Evolutionary conservation across 75 land plant species (phyloP), one percentile per base, ranked within the genome.

Genomic region (Isoetes taiwanensis): DNA sequence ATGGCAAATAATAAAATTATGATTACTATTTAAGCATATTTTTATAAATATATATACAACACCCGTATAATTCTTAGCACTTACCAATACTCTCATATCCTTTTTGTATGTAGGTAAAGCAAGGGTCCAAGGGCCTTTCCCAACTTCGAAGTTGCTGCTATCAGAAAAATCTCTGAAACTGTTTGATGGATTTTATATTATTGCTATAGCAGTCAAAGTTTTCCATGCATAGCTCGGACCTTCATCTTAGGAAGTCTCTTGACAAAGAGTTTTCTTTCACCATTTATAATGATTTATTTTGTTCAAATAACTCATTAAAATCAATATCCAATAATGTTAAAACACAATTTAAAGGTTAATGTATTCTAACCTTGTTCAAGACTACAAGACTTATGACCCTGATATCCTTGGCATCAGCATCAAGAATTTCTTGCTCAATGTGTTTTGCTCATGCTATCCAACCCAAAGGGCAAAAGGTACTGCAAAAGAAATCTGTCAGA

Each of bases 321-420:
- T n/a, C n/a, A n/a, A n/a, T n/a, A n/a, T n/a, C n/a, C n/a, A n/a
- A n/a, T n/a, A n/a, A n/a, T n/a, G n/a, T n/a, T n/a, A n/a, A n/a
- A n/a, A n/a, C n/a, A n/a, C n/a, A n/a, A n/a, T n/a, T n/a, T n/a
- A n/a, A n/a, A n/a, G n/a, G n/a, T n/a, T n/a, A n/a, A n/a, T n/a
- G n/a, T n/a, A n/a, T n/a, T n/a, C n/a, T 28, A 0, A 86, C 97
- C 94, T 91, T 91, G 72, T 91, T 91, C 32, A 91, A 64, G 54
- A 94, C 97, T 43, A 94, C 97, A 33, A 91, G 81, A 69, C 97
- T 87, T 39, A 91, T 52, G 54, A 91, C 97, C 58, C 87, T 87
- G 26, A 91, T 77, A 5, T 94, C 97, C 30, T 76, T 23, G 30
- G 55, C 79, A 53, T 91, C 85, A 11, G 97, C 97, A 34, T 75